Evolutionary conservation across 495 filamentous ascomycete species (phyloP).

Genomic region (Hypoxylon cercidicola): DNA sequence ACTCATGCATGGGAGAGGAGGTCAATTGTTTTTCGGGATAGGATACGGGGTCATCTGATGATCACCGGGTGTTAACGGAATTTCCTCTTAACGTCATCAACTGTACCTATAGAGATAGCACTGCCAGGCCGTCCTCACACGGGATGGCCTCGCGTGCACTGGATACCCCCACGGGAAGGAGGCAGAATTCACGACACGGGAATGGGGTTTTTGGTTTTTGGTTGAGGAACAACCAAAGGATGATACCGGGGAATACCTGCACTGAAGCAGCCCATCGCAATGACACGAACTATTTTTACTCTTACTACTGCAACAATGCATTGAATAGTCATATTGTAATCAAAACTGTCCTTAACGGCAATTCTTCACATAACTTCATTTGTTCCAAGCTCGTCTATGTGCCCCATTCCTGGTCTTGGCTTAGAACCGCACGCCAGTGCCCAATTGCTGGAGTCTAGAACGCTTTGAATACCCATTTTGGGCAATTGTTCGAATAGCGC

Average conservation of each 20-base stretch:
- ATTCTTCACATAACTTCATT: constrained; percentile 22
- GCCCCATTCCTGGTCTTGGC: constrained; percentile 17
- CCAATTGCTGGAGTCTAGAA: not conserved
- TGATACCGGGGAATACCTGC: constrained; percentile 38
- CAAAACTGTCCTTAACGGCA: constrained; percentile 26
- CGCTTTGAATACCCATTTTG: constrained; percentile 28
- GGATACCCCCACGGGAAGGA: constrained; percentile 49
- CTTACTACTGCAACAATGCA: constrained; percentile 7
- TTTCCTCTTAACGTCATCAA: constrained; percentile 35
- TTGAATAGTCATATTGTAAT: constrained; percentile 34
- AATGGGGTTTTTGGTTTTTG: constrained; percentile 26
- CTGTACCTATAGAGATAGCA: constrained; percentile 47
- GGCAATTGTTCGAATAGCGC: constrained; percentile 27
- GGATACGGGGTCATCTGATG: constrained; percentile 22
- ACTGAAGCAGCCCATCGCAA: constrained; percentile 35
- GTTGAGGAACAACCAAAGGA: constrained; percentile 34
- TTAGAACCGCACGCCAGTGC: constrained; percentile 1
- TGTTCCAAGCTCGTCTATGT: constrained; percentile 3
- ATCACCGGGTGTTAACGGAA: constrained; percentile 31
- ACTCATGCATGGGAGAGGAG: constrained; percentile 25
- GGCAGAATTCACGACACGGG: constrained; percentile 37
- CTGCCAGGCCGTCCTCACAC: constrained; percentile 23
- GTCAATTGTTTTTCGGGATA: constrained; percentile 18
- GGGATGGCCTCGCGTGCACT: constrained; percentile 38
- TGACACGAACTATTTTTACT: constrained; percentile 41